Conservation (phyloP, 2,329 filamentous ascomycete species). For the Thielaviopsis musarum region DNA sequence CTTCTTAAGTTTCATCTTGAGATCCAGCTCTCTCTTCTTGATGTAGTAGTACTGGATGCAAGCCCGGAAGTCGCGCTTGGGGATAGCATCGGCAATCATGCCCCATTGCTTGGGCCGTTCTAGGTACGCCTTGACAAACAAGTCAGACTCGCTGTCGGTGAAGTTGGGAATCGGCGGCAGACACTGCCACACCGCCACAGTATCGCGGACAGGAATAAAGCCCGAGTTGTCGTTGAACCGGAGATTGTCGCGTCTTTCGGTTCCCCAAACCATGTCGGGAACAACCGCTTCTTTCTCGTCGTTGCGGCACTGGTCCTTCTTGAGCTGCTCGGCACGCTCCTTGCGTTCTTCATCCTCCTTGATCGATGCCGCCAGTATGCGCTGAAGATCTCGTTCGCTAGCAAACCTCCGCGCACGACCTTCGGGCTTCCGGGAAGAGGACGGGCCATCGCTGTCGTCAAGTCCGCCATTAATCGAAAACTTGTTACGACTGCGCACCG, state of each 20-base stretch:
- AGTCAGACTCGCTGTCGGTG: conserved; percentile 48
- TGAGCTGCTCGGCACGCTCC: conserved; percentile 46
- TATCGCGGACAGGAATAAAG: conserved; percentile 44
- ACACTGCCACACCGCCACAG: conserved; percentile 55
- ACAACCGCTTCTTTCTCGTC: conserved; percentile 57
- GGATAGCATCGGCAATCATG: conserved; percentile 51
- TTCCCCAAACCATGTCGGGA: conserved; percentile 50
- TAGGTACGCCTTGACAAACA: conserved; percentile 59
- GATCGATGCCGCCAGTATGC: conserved; percentile 54
- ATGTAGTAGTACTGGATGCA: conserved; percentile 80
- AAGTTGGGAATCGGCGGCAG: conserved; percentile 61
- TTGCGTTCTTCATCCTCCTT: conserved; percentile 52
- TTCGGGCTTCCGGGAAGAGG: conserved; percentile 34
- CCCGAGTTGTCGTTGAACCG: conserved; percentile 51
- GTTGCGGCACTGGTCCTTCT: conserved; percentile 53
- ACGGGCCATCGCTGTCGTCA: conserved; percentile 14
- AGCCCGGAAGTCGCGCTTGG: conserved; percentile 54
- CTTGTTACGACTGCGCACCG: conserved; percentile 37
- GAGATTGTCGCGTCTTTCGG: conserved; percentile 39
- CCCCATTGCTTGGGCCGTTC: conserved; percentile 73
- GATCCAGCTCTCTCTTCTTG: conserved; percentile 56
- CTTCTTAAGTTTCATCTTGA: conserved; percentile 59
- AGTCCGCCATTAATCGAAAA: conserved; percentile 26
- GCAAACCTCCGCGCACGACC: conserved; percentile 39
- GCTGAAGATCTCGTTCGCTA: conserved; percentile 57